phyloP scores from a whole-genome alignment of 2,329 filamentous ascomycete genomes.

The Orbilia ellipsospora region DNA sequence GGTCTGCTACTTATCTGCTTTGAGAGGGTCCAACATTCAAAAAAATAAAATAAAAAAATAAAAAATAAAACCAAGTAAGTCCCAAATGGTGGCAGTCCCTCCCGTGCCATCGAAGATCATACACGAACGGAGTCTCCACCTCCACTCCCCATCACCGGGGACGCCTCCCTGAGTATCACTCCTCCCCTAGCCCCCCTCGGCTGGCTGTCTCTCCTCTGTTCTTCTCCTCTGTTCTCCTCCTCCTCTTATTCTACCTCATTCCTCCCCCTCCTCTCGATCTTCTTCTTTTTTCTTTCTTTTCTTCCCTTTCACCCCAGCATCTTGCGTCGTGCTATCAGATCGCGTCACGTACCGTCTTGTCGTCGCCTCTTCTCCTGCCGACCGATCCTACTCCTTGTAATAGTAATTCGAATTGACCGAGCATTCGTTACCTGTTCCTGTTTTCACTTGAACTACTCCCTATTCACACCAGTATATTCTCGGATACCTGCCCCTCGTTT shows the following conservation, averaged over 20 bases:
- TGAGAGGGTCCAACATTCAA: constrained; percentile 29
- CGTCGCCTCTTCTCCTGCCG: constrained; percentile 56
- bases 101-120: constrained; percentile 57
- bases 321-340: constrained; percentile 53
- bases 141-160: constrained; percentile 46
- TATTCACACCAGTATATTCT: constrained; percentile 18
- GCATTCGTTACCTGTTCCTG: constrained; percentile 50
- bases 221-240: constrained; percentile 58
- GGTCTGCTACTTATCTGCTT: constrained; percentile 10
- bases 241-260: constrained; percentile 58
- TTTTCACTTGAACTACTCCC: constrained; percentile 20
- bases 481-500: constrained; percentile 44
- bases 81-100: constrained; percentile 36
- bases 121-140: constrained; percentile 55
- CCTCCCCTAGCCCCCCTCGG: constrained; percentile 56
- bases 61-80: not conserved
- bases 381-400: constrained; percentile 47
- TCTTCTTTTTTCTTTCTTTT: constrained; percentile 49
- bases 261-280: constrained; percentile 37
- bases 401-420: constrained; percentile 53
- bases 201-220: constrained; percentile 52
- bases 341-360: constrained; percentile 41
- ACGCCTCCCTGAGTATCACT: constrained; percentile 55
- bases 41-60: constrained; percentile 11
- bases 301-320: constrained; percentile 48